Base-by-base conservation (phyloP, 805 yeast genomes). In the Peterozyma toletana region DNA sequence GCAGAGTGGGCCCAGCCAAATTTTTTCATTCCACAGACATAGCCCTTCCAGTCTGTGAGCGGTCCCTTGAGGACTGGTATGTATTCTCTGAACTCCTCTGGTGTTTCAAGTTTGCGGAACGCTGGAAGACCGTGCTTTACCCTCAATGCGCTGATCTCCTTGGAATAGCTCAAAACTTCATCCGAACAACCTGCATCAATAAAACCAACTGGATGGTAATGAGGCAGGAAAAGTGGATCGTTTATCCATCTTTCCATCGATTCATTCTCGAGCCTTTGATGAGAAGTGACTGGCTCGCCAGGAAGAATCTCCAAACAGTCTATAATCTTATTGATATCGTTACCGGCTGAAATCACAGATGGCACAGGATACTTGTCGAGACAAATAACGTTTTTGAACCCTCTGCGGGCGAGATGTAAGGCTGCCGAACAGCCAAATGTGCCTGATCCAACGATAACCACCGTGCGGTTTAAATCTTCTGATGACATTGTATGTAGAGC, bases 371-470 rank as follows among this genome's bases (percentile, higher is more conserved):
- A 51, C 5, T 55, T 56, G 48, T 59, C 63, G 9, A 59, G 30
- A 9, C 49, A 55, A 11, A 46, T 31, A 17, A 57, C 52, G 33
- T 57, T 44, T 46, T 43, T 51, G 30, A 47, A 55, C 7, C 53
- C 54, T 16, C 43, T 40, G 33, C 42, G 41, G 1, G 50, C 41
- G 4, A 64, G 49, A 18, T 58, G 58, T 2, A 59, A 41, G 1
- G 59, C 57, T 0, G 66, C 56, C 2, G 66, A 62, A 9, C 63
- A 53, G 2, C 67, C 67, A 52, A 57, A 61, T 2, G 62, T 65
- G 7, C 67, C 66, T 43, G 63, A 58, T 1, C 68, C 68, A 11
- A 62, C 49, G 3, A 55, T 49, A 11, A 43, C 34, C 4, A 21
- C 27, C 7, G 27, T 21, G 27, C 27, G 7, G 7, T 21, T 21